Evolutionary conservation across 1,284 basidiomycete species (phyloP), one percentile per base, ranked within the genome.

Genomic region (Leccinum angustisporum): DNA sequence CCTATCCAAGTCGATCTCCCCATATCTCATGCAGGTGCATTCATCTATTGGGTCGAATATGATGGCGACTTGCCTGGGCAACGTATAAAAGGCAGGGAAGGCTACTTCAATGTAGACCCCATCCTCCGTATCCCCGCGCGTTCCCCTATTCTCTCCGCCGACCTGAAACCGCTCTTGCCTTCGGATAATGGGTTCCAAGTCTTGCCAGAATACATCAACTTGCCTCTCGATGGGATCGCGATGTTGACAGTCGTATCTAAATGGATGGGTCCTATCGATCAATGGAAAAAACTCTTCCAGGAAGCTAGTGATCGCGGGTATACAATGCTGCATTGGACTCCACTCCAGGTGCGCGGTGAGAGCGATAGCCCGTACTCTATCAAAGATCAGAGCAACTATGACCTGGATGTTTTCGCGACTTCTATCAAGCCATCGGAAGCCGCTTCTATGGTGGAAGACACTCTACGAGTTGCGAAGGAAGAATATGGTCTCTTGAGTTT

Each of bases 31-130:
- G 93, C 96, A 0, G 95, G 95, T 61, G 94, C 95, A 0, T 98
- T 97, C 78, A 86, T 91, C 62, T 98, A 94, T 77, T 97, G 89
- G 86, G 81, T 97, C 59, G 95, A 97, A 76, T 94, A 96, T 74
- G 94, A 96, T 66, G 82, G 84, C 11, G 81, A 81, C 34, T 67
- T 72, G 1, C 72, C 78, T 14, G 84, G 83, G 21, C 76, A 84
- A 61, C 86, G 93, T 63, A 76, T 90, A 61, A 88, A 86, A 64
- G 92, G 93, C 48, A 86, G 92, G 59, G 86, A 92, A 69, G 95
- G 95, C 2, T 97, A 95, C 78, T 97, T 98, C 79, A 97, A 97
- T 75, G 88, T 98, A 66, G 96, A 98, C 72, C 95, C 95, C 14
- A 82, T 94, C 65, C 86, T 98, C 62, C 86, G 83, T 50, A 79